Evolutionary conservation across 2,329 filamentous ascomycete genomes (phyloP).

Genomic region (Trichoderma pleuroti): DNA sequence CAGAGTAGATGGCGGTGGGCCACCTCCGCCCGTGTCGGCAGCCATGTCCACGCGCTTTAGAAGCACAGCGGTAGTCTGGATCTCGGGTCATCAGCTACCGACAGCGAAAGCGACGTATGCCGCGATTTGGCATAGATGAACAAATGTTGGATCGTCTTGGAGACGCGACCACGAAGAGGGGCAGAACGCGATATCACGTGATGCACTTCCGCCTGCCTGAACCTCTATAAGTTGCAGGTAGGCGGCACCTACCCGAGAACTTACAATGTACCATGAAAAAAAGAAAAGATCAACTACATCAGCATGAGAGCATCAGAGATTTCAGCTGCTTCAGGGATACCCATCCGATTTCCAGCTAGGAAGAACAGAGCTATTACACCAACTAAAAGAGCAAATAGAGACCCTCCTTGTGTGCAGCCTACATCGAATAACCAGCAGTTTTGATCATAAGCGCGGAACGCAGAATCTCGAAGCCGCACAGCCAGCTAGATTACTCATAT

Average conservation of each 20-base stretch:
- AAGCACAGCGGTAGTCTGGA: slow-evolving; percentile 22
- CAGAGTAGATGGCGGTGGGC: slow-evolving; percentile 70
- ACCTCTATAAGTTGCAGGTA: neutral
- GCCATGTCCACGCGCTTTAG: slow-evolving; percentile 20
- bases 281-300: neutral
- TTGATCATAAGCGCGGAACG: neutral
- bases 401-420: neutral
- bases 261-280: neutral
- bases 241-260: neutral
- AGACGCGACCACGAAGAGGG: slow-evolving; percentile 22
- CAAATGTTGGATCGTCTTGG: neutral
- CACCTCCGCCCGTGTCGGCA: slow-evolving; percentile 22
- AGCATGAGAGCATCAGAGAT: neutral
- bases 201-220: neutral
- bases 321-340: neutral
- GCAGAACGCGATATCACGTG: slow-evolving; percentile 26
- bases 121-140: neutral
- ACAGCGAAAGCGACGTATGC: slow-evolving; percentile 25
- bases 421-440: neutral
- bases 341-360: neutral
- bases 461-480: neutral
- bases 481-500: slow-evolving; percentile 27
- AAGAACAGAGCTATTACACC: neutral
- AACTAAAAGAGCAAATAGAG: neutral
- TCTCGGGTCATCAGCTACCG: slow-evolving; percentile 30